Evolutionary conservation across 169 alveolate genomes (phyloP).

Genomic region (Plasmodium knowlesi): DNA sequence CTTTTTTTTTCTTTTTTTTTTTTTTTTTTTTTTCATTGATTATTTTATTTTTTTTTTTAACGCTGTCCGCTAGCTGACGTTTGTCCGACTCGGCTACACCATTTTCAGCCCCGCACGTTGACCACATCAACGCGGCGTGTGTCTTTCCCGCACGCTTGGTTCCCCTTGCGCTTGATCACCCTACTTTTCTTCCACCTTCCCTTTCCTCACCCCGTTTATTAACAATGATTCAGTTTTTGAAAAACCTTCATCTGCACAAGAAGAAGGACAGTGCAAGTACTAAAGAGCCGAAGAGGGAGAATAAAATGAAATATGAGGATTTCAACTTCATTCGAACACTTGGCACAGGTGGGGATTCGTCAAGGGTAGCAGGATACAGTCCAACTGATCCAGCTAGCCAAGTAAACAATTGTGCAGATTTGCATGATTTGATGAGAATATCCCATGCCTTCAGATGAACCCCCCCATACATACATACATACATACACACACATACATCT

Average conservation of each 20-base stretch:
- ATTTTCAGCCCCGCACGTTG: neutral
- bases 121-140: neutral
- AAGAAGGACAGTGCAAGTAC: conserved; percentile 24
- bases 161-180: neutral
- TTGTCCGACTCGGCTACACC: neutral
- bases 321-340: conserved; percentile 74
- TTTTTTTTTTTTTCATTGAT: neutral
- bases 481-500: neutral
- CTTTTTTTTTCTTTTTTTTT: conserved; percentile 5
- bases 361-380: neutral
- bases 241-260: conserved; percentile 46
- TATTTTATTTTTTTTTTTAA: neutral
- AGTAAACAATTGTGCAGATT: no score
- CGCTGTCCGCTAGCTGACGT: neutral
- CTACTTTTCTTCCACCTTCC: neutral
- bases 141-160: neutral
- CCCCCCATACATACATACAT: no score
- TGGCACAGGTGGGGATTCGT: conserved; percentile 44
- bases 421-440: neutral
- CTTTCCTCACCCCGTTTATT: neutral
- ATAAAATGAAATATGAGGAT: conserved; percentile 73
- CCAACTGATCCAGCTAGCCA: neutral
- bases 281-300: neutral
- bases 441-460: neutral
- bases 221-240: conserved; percentile 45